Conservation (phyloP, 2,329 filamentous ascomycete genomes). For the Aplosporella prunicola region DNA sequence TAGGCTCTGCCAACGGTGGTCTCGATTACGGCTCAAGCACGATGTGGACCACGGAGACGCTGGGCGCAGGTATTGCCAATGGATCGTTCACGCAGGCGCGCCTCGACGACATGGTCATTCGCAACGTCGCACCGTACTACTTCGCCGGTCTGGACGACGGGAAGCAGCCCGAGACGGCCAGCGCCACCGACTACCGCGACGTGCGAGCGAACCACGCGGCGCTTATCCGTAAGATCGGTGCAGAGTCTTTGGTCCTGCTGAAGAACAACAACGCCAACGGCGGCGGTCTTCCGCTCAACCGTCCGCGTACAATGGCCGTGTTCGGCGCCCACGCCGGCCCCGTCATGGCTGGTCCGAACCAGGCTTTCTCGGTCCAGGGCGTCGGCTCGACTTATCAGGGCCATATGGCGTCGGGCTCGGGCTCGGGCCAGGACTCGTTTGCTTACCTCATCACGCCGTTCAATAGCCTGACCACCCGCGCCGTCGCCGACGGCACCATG, state of each 20-base stretch:
- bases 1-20: constrained; percentile 11
- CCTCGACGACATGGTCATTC: constrained; percentile 27
- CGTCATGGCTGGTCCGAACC: constrained; percentile 40
- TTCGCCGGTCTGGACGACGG: constrained; percentile 39
- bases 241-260: constrained; percentile 37
- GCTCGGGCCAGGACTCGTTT: constrained; percentile 77
- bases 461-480: constrained; percentile 32
- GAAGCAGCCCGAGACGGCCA: constrained; percentile 29
- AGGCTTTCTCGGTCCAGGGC: constrained; percentile 66
- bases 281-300: constrained; percentile 56
- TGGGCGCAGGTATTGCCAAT: constrained; percentile 21
- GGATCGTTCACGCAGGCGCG: constrained; percentile 21
- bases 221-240: constrained; percentile 35
- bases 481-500: constrained; percentile 28
- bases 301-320: constrained; percentile 38
- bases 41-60: constrained; percentile 16
- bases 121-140: constrained; percentile 41
- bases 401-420: constrained; percentile 75
- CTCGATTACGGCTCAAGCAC: constrained; percentile 11
- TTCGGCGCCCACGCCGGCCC: constrained; percentile 41
- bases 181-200: constrained; percentile 9
- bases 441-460: constrained; percentile 36
- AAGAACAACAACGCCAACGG: constrained; percentile 54
- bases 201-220: constrained; percentile 27
- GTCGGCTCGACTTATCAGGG: constrained; percentile 51